Evolutionary conservation across 768 basidiomycete species (phyloP), one percentile per base, ranked within the genome.

Genomic region (Rhodosporidiobolus sp.): DNA sequence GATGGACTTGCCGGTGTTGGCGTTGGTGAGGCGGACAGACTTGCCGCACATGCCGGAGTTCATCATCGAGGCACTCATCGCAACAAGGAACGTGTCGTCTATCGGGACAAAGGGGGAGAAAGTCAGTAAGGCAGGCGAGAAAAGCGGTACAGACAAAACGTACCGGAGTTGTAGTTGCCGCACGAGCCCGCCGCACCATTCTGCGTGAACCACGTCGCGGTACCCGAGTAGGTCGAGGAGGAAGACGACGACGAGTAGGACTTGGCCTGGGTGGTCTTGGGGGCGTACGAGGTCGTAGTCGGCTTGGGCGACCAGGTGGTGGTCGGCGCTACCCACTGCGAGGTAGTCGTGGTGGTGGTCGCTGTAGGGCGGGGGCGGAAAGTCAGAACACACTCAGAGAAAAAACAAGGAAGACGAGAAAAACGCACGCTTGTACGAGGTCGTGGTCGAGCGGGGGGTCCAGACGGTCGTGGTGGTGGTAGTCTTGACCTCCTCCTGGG

Each of bases 21-120:
- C 55, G 68, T 74, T 76, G 43, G 22, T 63, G 67, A 78, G 67
- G 34, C 50, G 38, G 30, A 77, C 69, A 17, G 34, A 35, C 52
- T 63, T 35, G 60, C 77, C 77, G 64, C 77, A 78, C 10, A 20
- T 12, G 7, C 74, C 71, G 10, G 35, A 52, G 70, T 45, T 62
- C 63, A 74, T 67, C 54, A 56, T 59, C 4, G 62, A 35, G 20
- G 50, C 50, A 43, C 45, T 54, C 26, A 69, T 24, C 2, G 74
- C 74, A 26, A 68, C 52, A 59, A 73, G 12, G n/a, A 19, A 28
- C 28, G 49, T 38, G 38, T 45, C 65, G 48, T 59, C 69, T 1
- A 8, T 8, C 50, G 11, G 26, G 50, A 28, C 22, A 28, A 38
- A 26, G 30, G 28, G 12, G 30, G 20, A 32, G 54, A 56, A 34